Percentiles rank a stretch among this genome's conserved stretches.
Conservation (phyloP, 208 protist genomes). For the Trypanosoma conorhini region DNA sequence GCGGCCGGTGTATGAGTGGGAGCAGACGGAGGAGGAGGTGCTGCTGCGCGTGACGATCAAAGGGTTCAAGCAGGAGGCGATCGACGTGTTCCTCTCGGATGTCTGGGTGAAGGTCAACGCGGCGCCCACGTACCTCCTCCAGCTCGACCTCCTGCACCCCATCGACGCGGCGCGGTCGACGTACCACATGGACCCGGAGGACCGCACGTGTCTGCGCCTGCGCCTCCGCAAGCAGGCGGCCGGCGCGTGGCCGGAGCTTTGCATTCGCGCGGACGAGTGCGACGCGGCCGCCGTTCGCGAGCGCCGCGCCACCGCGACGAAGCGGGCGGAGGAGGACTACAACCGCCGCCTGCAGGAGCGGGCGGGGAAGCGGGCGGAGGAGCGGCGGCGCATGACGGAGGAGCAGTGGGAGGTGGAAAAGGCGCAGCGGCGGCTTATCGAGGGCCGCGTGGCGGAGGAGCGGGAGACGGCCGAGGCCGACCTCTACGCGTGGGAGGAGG, state of each 20-base stretch:
- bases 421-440: slow-evolving; percentile 74
- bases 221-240: slow-evolving; percentile 63
- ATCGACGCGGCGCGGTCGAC: slow-evolving; percentile 56
- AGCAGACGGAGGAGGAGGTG: slow-evolving; percentile 79
- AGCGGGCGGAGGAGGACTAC: slow-evolving; percentile 76
- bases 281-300: slow-evolving; percentile 38
- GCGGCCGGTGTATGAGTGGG: slow-evolving; percentile 83
- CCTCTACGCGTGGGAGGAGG: slow-evolving; percentile 77
- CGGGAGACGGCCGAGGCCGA: slow-evolving; percentile 61
- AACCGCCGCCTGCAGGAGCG: slow-evolving; percentile 64
- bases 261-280: slow-evolving; percentile 29
- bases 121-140: slow-evolving; percentile 78
- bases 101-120: slow-evolving; percentile 88
- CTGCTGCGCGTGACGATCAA: slow-evolving; percentile 75
- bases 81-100: slow-evolving; percentile 87
- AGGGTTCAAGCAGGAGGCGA: slow-evolving; percentile 74
- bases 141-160: slow-evolving; percentile 82
- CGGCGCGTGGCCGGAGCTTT: slow-evolving; percentile 64
- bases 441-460: slow-evolving; percentile 69
- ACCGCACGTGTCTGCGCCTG: slow-evolving; percentile 47
- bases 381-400: slow-evolving; percentile 84
- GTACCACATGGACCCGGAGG: slow-evolving; percentile 51
- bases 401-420: slow-evolving; percentile 92
- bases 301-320: slow-evolving; percentile 64
- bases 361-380: slow-evolving; percentile 63